Conservation (phyloP, 331 rosid genomes). For the Pyracantha coccinea region DNA sequence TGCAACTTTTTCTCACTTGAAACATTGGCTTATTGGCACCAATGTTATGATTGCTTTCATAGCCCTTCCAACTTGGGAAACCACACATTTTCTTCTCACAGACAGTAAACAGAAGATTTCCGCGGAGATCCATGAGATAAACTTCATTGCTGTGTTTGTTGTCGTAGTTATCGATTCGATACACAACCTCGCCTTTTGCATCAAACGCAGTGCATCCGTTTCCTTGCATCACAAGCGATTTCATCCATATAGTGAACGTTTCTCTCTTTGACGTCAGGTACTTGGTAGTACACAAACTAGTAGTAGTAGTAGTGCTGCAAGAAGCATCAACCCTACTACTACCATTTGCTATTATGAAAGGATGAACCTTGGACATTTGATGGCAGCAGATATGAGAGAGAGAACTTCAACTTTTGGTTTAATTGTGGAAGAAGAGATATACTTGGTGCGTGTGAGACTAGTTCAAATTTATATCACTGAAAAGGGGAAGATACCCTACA, state of each 20-base stretch:
- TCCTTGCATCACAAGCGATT: constrained; percentile 37
- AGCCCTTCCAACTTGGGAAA: constrained; percentile 17
- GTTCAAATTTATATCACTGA: neutral
- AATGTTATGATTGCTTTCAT: neutral
- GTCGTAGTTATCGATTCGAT: constrained; percentile 32
- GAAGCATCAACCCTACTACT: neutral
- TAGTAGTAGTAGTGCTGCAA: neutral
- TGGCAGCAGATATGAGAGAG: neutral
- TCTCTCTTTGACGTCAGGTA: constrained; percentile 16
- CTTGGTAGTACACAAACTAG: neutral
- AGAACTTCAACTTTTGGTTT: neutral
- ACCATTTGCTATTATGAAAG: neutral
- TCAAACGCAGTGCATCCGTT: constrained; percentile 36
- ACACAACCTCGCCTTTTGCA: constrained; percentile 23
- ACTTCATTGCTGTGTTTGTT: constrained; percentile 25
- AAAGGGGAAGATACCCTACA: too few species aligned
- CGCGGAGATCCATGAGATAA: constrained; percentile 33
- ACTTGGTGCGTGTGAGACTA: neutral
- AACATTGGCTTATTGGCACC: constrained; percentile 10
- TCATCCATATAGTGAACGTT: constrained; percentile 40
- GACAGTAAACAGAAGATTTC: constrained; percentile 29
- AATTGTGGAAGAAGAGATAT: neutral
- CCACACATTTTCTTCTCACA: constrained; percentile 8
- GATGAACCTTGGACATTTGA: neutral
- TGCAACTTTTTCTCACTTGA: constrained; percentile 14